Evolutionary conservation across 2,329 filamentous ascomycete genomes (phyloP), one percentile per base, ranked within the genome.

Genomic region (Cordyceps fumosorosea): DNA sequence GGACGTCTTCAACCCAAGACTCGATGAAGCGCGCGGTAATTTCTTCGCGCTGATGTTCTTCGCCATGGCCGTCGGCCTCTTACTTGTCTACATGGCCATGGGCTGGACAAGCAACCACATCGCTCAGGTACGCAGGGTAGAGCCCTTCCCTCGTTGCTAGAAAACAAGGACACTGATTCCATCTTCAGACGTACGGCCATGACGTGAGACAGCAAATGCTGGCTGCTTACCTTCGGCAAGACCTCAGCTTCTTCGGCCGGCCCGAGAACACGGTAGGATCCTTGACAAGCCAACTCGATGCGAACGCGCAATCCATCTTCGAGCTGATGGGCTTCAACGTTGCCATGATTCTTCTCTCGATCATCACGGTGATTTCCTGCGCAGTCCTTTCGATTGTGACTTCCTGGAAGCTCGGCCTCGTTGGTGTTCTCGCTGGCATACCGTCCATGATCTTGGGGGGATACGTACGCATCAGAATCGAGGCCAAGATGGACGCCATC

Each of bases 271-370:
- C 69, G 5, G 68, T 70, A 0, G 75, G 74, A 0, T 69, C 75
- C 1, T 65, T 78, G 11, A 68, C 69, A 2, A 70, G 70, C 26
- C 69, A 69, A 2, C 62, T 76, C 1, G 71, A 72, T 0, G 68
- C 69, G 0, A 63, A 72, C 1, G 70, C 75, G 1, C 72, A 78
- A 26, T 78, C 76, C 0, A 72, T 82, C 2, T 70, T 78, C 6
- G 79, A 81, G 42, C 70, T 83, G 3, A 72, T 81, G 52, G 75
- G 76, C 2, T 68, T 75, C 53, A 82, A 76, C 48, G 65, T 81
- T 7, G 72, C 69, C 2, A 62, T 80, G 5, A 74, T 82, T 12
- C 52, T 80, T 1, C 72, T 78, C 22, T 68, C 74, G 5, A n/a
- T 77, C 1, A 62, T 79, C 47, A 80, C 73, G 32, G 64, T 82